A percentile compares a stretch with the other conserved stretches of the same genome.
These are phyloP conservation scores for Ballota nigra DNA, from an alignment of 257 asterid genomes.

Conservation along the genomic window DNA sequence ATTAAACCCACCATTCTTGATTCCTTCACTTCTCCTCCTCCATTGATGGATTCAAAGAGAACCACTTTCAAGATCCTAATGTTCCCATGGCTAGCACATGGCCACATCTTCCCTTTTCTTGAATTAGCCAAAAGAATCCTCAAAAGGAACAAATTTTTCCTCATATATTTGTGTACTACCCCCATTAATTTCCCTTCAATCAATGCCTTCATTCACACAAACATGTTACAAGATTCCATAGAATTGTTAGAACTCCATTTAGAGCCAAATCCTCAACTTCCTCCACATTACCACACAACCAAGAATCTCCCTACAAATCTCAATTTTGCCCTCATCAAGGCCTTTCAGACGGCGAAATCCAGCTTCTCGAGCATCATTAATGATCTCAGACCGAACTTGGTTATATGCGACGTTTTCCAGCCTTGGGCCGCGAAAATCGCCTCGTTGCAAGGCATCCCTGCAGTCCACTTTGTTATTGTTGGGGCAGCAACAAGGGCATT, in stretches of 20 bases:
- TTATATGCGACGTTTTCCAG: background rate
- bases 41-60: background rate
- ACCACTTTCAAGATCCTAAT: conserved; percentile 15
- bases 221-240: conserved; percentile 14
- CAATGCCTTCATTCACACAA: background rate
- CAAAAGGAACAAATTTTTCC: conserved; percentile 3
- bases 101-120: conserved; percentile 36
- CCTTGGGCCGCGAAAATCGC: background rate
- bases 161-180: conserved; percentile 34
- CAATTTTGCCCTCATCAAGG: conserved; percentile 16
- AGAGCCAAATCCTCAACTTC: conserved; percentile 34
- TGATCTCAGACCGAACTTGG: background rate
- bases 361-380: background rate
- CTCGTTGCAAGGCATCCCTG: background rate
- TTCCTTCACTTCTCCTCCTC: background rate
- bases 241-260: conserved; percentile 33
- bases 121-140: conserved; percentile 36
- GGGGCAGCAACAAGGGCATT: conserved; percentile 18
- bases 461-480: conserved; percentile 12
- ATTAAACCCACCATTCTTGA: too few species aligned
- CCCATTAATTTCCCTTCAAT: conserved; percentile 34
- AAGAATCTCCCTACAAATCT: conserved; percentile 36
- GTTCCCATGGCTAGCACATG: conserved; percentile 47
- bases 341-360: conserved; percentile 21
- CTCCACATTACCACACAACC: conserved; percentile 44